Base-by-base conservation (phyloP, 495 filamentous ascomycete species). In the Penicillium fimorum region DNA sequence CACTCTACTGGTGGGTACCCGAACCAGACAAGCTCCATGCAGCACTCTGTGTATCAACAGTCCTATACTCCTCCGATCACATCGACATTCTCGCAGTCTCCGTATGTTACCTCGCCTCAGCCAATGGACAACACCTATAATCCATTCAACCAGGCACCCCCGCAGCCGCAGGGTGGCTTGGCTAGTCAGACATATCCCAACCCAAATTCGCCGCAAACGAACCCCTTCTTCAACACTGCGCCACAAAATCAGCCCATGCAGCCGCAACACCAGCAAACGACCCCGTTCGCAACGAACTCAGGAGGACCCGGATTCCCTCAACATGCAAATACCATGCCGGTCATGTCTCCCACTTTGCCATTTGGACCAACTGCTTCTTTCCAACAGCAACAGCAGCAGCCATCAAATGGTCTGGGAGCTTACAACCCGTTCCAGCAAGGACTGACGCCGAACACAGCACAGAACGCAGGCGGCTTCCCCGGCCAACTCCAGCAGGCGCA, bases 1-100 rank as follows among this genome's bases (percentile, higher is more conserved):
- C 84, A 96, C 70, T 86, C 87, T 22, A 95, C 91, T 7, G 92
- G 92, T 9, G 91, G 91, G 32, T 79, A 88, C 61, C 80, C 83
- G 18, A 76, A 73, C 37, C 77, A 81, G 30, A 83, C 84, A 41
- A 75, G 76, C 24, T 74, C 68, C 45, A 64, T 70, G 54, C 67
- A 69, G 22, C 80, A 82, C 55, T 45, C 75, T 58, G 70, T 62
- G 38, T 76, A 79, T 47, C 81, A 76, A 61, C 84, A 82, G 55
- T 74, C 83, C 42, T 82, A 82, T 64, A 84, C 82, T 3, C 84
- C 84, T 17, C 84, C 82, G 12, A 73, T 84, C 18, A 77, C 83
- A n/a, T 74, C 82, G 35, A 71, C 80, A 15, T 76, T 77, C 30
- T 69, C 74, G 15, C 86, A 88, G 58, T 78, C 77, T 54, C 62